Evolutionary conservation across 2,329 filamentous ascomycete species (phyloP), one percentile per base, ranked within the genome.

Genomic region (Nemania diffusa): DNA sequence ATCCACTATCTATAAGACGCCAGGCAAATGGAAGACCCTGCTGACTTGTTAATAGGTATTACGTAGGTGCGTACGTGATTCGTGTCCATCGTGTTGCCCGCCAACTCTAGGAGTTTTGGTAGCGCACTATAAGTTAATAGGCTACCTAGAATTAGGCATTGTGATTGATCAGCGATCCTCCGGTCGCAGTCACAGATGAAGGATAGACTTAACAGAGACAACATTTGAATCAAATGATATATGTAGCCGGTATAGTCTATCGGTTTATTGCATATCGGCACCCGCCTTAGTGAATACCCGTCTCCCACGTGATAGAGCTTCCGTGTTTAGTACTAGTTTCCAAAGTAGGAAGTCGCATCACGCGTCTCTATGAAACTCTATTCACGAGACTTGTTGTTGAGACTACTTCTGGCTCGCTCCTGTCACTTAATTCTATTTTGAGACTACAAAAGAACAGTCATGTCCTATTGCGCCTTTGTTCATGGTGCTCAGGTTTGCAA

Each of bases 301-400:
- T n/a, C n/a, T n/a, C n/a, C 51, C 65, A 68, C 65, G 65, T 62
- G 65, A 60, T 60, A 51, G 24, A n/a, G n/a, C n/a, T n/a, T n/a
- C n/a, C n/a, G 17, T 27, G 17, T 51, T 27, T 27, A 40, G 37
- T 15, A 40, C 37, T 17, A 13, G 40, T 58, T 62, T 29, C 57
- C 57, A 29, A 8, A 58, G 17, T 59, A 52, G 52, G 66, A 61
- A 62, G 61, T 68, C 74, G 74, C 66, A 76, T 77, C 76, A 77
- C 76, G 75, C 76, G 76, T 76, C 73, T 70, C 55, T 53, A 71
- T 65, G 63, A 74, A 72, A 72, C 70, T 59, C 17, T 64, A 73
- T 69, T 65, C 75, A 77, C 74, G 72, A 65, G 75, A 75, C 73
- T 72, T 68, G 22, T 29, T 55, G 29, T 59, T 61, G 15, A 24